Conservation (phyloP, 2,329 filamentous ascomycete species). For the Pseudophaeomoniella oleicola region DNA sequence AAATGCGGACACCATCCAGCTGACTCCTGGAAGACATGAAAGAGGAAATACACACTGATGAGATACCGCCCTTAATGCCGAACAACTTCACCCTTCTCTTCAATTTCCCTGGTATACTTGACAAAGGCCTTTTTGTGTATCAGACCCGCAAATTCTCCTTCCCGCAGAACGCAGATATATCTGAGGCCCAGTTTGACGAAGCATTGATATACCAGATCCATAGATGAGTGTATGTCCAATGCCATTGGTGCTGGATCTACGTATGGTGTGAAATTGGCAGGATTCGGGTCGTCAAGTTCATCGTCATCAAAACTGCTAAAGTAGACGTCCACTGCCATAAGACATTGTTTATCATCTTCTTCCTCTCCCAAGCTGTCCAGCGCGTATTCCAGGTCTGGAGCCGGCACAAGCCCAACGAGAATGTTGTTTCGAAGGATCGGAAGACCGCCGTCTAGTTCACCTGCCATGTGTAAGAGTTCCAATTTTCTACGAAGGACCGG, state of each 20-base stretch:
- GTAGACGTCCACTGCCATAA: conserved; percentile 59
- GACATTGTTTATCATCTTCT: conserved; percentile 50
- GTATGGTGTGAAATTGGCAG: conserved; percentile 75
- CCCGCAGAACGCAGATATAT: conserved; percentile 76
- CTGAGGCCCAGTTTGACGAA: conserved; percentile 87
- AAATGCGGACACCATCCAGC: too few relatives aligned
- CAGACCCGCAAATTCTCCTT: conserved; percentile 78
- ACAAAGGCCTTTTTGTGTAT: conserved; percentile 97
- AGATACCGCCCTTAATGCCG: background rate
- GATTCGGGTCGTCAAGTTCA: conserved; percentile 43
- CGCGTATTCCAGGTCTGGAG: conserved; percentile 84
- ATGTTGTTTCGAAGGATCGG: conserved; percentile 68
- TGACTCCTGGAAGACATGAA: too few relatives aligned
- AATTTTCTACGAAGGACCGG: conserved; percentile 65
- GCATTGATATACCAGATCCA: conserved; percentile 92
- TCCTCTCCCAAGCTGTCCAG: conserved; percentile 73
- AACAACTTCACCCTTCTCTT: conserved; percentile 29
- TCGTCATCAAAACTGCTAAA: conserved; percentile 42
- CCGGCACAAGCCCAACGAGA: conserved; percentile 81
- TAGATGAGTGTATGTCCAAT: conserved; percentile 74
- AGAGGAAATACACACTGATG: too few relatives aligned
- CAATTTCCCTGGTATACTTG: conserved; percentile 76
- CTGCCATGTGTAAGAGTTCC: conserved; percentile 64
- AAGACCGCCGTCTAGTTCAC: conserved; percentile 82
- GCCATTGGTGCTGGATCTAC: conserved; percentile 86